A percentile compares a stretch with the other conserved stretches of the same genome.
Evolutionary conservation across 331 rosid genomes (phyloP).

Genomic region (Rhamnella rubrinervis): DNA sequence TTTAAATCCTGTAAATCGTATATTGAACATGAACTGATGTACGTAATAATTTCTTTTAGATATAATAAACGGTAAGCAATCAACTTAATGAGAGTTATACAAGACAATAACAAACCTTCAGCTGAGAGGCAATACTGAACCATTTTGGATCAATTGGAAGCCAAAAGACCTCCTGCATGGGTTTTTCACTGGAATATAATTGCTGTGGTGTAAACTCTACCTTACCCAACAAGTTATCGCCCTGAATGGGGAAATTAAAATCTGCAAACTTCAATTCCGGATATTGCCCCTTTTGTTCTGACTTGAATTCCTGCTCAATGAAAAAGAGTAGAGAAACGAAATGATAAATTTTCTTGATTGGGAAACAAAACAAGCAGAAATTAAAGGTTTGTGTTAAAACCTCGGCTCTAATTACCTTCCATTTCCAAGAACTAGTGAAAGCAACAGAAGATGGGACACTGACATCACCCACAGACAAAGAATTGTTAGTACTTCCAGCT

Average conservation of each 20-base stretch:
- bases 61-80: no score
- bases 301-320: conserved; percentile 14
- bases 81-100: no score
- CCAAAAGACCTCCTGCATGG: conserved; percentile 21
- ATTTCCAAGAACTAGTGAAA: conserved; percentile 19
- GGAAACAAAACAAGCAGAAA: no score
- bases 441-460: conserved; percentile 16
- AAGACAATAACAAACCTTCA: conserved; percentile 10
- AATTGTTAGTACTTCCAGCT: conserved; percentile 15
- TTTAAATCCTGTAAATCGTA: not conserved
- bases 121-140: not conserved
- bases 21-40: no score
- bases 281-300: not conserved
- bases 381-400: no score
- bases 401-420: conserved; percentile 10
- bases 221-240: conserved; percentile 11
- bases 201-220: conserved; percentile 18
- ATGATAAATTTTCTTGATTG: no score
- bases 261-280: conserved; percentile 16
- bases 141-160: conserved; percentile 14
- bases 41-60: no score
- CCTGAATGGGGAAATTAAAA: conserved; percentile 1
- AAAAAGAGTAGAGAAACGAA: not conserved
- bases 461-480: conserved; percentile 19
- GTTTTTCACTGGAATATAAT: conserved; percentile 8